Evolutionary conservation across 2,329 filamentous ascomycete species (phyloP), one percentile per base, ranked within the genome.

Genomic region (Juglanconis oblonga): DNA sequence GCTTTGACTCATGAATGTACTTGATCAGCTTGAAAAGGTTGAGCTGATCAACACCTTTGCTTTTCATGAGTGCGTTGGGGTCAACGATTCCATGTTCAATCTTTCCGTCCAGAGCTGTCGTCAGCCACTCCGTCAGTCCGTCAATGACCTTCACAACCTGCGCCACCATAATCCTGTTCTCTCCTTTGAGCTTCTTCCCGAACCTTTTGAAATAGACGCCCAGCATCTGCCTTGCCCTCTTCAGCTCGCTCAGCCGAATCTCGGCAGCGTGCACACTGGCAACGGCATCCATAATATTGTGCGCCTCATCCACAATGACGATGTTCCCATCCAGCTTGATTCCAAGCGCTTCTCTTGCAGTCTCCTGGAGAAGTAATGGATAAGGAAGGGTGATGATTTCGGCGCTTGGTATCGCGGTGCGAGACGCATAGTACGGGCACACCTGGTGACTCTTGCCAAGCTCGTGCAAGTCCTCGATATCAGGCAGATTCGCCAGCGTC

Each of bases 231-330:
- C 91, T 84, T 3, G 89, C 91, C 61, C 83, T 82, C 53, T 85
- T 85, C 17, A 98, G 77, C 64, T 97, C 92, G 32, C 78, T 77
- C 4, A 96, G 77, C 2, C 85, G 85, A 24, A 98, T 82, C 40
- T 90, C 86, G 0, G 91, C 86, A 0, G 93, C 93, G 71, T 97
- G 87, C 38, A 97, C 95, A 50, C 87, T 89, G 14, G 91, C 85
- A 50, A 99, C 91, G 0, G 94, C 92, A 72, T 97, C 93, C 89
- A 97, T 97, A 55, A 99, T 84, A 70, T 99, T 99, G 72, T 99
- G 95, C 0, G 95, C 95, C 77, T 99, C 95, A 67, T 99, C 95
- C 52, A 99, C 91, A 32, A 99, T 90, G n/a, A 99, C 87, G 0
- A 99, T 81, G 69, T 96, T 95, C 5, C 87, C 87, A 67, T 96